These are phyloP conservation scores for Clonostachys rosea DNA, from an alignment of 2,329 filamentous ascomycete species.

Conservation along the genomic window DNA sequence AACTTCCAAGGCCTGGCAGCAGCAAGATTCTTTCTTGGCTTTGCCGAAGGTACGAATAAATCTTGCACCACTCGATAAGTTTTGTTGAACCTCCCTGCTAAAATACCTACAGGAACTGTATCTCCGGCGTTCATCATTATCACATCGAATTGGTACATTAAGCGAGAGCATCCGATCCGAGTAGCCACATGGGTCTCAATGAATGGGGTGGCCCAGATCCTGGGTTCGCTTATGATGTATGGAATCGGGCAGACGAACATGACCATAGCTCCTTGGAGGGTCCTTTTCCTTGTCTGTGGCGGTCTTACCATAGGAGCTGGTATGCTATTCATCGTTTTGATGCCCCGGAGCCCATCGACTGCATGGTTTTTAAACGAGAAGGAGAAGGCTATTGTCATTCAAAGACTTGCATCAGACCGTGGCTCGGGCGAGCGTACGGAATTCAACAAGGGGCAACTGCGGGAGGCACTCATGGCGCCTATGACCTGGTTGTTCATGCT, in stretches of 20 bases:
- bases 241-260: constrained; percentile 9
- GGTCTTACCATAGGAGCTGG: constrained; percentile 8
- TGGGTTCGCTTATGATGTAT: constrained; percentile 18
- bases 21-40: constrained; percentile 2
- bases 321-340: constrained; percentile 4
- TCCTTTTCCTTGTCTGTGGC: constrained; percentile 12
- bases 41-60: constrained; percentile 17
- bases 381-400: constrained; percentile 38
- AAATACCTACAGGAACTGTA: constrained; percentile 13
- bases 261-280: constrained; percentile 10
- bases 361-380: constrained; percentile 6
- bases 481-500: constrained; percentile 61
- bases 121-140: constrained; percentile 23
- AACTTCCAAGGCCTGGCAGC: constrained; percentile 13
- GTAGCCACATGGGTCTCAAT: constrained; percentile 19
- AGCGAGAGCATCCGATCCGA: constrained; percentile 19
- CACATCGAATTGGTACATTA: constrained; percentile 20
- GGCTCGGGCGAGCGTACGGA: constrained; percentile 30
- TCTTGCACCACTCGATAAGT: constrained; percentile 2
- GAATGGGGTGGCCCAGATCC: constrained; percentile 16
- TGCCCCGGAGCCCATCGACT: constrained; percentile 6
- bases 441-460: constrained; percentile 53
- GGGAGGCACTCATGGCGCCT: constrained; percentile 52
- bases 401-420: constrained; percentile 50
- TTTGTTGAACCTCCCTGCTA: too few relatives aligned